Evolutionary conservation across 129 eudicot genomes (phyloP).

Genomic region (Lactuca sativa): DNA sequence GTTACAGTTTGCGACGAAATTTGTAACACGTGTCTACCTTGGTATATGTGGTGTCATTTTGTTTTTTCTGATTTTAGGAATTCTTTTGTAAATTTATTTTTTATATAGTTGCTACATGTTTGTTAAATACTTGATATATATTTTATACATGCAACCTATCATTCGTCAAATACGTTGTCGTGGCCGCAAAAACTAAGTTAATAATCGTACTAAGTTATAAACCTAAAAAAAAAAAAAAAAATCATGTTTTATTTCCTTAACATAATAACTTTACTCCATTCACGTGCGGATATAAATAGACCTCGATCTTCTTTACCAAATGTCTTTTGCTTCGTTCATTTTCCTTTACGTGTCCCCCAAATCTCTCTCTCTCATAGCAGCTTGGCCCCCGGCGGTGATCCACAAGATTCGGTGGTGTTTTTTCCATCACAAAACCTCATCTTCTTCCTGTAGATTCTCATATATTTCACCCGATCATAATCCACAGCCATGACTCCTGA

Average conservation of each 20-base stretch:
- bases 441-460: conserved; percentile 13
- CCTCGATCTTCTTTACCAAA: conserved; percentile 11
- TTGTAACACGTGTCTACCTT: no score
- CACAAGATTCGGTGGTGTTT: conserved; percentile 31
- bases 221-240: not conserved
- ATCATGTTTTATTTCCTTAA: not conserved
- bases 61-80: no score
- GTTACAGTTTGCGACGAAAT: no score
- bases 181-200: no score
- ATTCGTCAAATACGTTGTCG: no score
- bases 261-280: not conserved
- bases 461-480: conserved; percentile 11
- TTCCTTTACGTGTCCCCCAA: conserved; percentile 35
- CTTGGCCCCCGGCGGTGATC: conserved; percentile 27
- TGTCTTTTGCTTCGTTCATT: conserved; percentile 28
- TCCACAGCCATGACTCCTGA: conserved; percentile 40
- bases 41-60: no score
- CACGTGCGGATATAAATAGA: conserved; percentile 24
- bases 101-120: no score
- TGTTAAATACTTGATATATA: no score
- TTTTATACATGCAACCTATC: no score
- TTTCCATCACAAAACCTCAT: conserved; percentile 14
- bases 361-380: conserved; percentile 29
- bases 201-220: no score
- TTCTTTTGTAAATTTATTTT: no score